These are phyloP conservation scores for Borovskyia barvae DNA, from an alignment of 208 protist genomes.

Conservation along the genomic window DNA sequence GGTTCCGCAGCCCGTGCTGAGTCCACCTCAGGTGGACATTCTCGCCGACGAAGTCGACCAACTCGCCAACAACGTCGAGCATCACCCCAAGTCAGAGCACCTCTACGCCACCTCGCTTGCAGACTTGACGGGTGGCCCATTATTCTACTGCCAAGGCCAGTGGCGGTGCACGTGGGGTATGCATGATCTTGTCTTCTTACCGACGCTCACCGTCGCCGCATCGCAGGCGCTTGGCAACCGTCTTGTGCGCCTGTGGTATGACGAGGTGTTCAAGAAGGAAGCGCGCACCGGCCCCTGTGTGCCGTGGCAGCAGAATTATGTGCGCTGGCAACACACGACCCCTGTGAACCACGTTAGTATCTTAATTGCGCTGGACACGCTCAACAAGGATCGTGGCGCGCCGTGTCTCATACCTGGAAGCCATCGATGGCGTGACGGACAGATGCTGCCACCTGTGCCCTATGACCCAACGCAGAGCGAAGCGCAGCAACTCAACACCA, in stretches of 20 bases:
- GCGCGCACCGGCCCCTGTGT: conserved; percentile 66
- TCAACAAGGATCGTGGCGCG: conserved; percentile 82
- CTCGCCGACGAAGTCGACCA: conserved; percentile 80
- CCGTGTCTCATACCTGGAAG: conserved; percentile 81
- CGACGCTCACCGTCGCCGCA: conserved; percentile 73
- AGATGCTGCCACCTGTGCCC: conserved; percentile 62
- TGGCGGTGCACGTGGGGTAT: conserved; percentile 81
- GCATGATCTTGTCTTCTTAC: conserved; percentile 85
- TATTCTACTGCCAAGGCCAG: conserved; percentile 86
- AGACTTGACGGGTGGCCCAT: conserved; percentile 63
- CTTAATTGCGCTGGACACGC: conserved; percentile 73
- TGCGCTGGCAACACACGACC: conserved; percentile 74
- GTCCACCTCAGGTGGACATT: conserved; percentile 70
- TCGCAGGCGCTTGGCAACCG: conserved; percentile 80
- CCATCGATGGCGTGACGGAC: conserved; percentile 77
- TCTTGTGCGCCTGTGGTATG: conserved; percentile 81
- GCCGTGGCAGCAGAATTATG: conserved; percentile 85
- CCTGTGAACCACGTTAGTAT: conserved; percentile 74
- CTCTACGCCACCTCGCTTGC: conserved; percentile 82
- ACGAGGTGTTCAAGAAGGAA: conserved; percentile 83
- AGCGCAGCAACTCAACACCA: conserved; percentile 77
- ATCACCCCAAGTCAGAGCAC: conserved; percentile 77
- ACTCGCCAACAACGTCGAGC: conserved; percentile 82
- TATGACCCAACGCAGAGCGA: conserved; percentile 70
- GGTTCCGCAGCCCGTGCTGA: conserved; percentile 59